Evolutionary conservation across 2,329 filamentous ascomycete genomes (phyloP).

Genomic region (Lachnellula occidentalis): DNA sequence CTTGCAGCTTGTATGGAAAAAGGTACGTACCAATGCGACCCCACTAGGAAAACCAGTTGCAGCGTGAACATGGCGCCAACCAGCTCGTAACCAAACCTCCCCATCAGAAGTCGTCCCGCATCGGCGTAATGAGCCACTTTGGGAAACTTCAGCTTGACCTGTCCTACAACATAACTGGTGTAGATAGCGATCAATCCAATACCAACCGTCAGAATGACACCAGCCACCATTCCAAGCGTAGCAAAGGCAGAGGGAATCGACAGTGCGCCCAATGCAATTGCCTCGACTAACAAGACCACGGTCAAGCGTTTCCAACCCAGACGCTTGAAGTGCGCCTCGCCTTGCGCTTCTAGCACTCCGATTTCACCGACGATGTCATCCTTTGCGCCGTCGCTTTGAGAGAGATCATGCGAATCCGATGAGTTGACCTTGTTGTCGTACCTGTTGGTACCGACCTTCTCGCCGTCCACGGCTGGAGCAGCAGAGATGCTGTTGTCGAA

Average conservation of each 20-base stretch:
- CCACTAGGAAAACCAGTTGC: conserved; percentile 57
- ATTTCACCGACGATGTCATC: conserved; percentile 13
- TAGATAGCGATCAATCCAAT: conserved; percentile 36
- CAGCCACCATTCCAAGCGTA: conserved; percentile 24
- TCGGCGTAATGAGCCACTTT: conserved; percentile 39
- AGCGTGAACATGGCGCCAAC: conserved; percentile 46
- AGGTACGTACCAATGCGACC: conserved; percentile 43
- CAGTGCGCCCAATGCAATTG: conserved; percentile 38
- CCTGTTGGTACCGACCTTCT: no score
- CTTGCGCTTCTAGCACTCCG: conserved; percentile 14
- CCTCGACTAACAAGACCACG: conserved; percentile 44
- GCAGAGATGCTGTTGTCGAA: no score
- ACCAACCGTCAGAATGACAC: conserved; percentile 20
- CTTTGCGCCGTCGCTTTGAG: no score
- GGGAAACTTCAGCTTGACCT: conserved; percentile 27
- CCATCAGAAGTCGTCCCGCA: conserved; percentile 49
- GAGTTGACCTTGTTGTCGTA: no score
- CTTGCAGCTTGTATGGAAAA: neutral
- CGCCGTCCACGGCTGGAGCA: no score
- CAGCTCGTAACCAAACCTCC: conserved; percentile 45
- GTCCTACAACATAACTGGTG: conserved; percentile 37
- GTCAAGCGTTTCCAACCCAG: conserved; percentile 45
- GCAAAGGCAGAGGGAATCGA: conserved; percentile 24
- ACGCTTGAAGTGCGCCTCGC: conserved; percentile 19
- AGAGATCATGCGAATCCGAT: no score